Base-by-base conservation (phyloP, 441 rosid genomes). In the Gossypium trilobum region DNA sequence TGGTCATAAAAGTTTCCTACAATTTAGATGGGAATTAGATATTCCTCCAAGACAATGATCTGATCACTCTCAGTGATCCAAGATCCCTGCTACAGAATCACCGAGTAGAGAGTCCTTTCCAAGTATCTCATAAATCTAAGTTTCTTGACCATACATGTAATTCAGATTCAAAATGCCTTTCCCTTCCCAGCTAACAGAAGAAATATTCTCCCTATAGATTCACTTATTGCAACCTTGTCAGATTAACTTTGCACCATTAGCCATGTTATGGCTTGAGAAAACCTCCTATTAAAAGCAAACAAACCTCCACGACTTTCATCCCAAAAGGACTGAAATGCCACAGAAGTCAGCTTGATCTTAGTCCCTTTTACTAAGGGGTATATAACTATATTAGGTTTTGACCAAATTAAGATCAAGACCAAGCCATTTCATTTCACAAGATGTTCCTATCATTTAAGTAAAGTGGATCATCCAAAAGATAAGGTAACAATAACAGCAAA, bases 391-490 rank as follows among this genome's bases (percentile, higher is more conserved):
- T 60, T 16, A 31, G 13, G 39, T 33, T 29, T 14, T 7, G 27
- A 36, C 51, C 68, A 62, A 62, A 61, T 61, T 8, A 61, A 8
- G 48, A 61, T 61, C n/a, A 61, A 33, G 67, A 61, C 25, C 68
- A 17, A 48, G 27, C 25, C 23, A 36, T 17, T 25, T 48, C 27
- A 62, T 17, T 25, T 48, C 27, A 62, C 68, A 36, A 62, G 16
- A 16, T 62, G 51, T 33, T 9, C 25, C 14, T 0, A 19, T 13
- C 67, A 36, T 65, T 65, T 44, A 22, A 65, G 22, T 65, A 5
- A 60, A 61, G 70, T 22, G 33, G 17, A 65, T 65, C 70, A 46
- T n/a, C 6, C 31, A 65, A 44, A 44, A 65, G 33, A 65, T 65
- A 65, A 44, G 70, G 23, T 1, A 1, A 68, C 14, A 48, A 14